Evolutionary conservation across 495 filamentous ascomycete species (phyloP), one percentile per base, ranked within the genome.

Genomic region (Ramalina intermedia): DNA sequence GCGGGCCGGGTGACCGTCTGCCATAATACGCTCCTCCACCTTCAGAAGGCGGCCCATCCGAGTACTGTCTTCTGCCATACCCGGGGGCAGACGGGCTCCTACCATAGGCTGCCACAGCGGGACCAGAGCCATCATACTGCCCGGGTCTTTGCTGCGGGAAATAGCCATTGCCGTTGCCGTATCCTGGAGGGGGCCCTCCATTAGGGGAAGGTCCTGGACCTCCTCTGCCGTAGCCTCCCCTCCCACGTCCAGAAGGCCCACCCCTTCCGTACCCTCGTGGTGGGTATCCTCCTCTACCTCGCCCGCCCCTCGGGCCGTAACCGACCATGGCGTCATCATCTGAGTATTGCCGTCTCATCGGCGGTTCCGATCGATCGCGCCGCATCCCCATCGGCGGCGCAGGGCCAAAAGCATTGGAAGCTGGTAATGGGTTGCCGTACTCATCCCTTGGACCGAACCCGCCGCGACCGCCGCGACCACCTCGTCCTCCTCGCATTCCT

Each of bases 371-470:
- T 14, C 58, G 65, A 42, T 66, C 65, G 29, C 63, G 55, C 40
- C 66, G 63, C 55, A 66, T 64, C 46, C 62, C 61, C 16, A 20
- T 49, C 12, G 55, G 55, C 18, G 64, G 64, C 11, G 61, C 63
- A 44, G 66, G 55, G 0, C 66, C 65, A 46, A 68, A 67, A 8
- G 61, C 41, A 35, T 53, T 69, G 45, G 66, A 69, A 6, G 72
- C 63, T 14, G 72, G 71, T 35, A 82, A 60, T 9, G 76, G 70
- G 56, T 83, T 84, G 9, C 82, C 84, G 48, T 80, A 81, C 50
- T 84, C 78, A 56, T 93, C 85, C 45, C 74, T 72, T 7, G 64
- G 73, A 54, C 44, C 65, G 62, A 55, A 62, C 49, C 50, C 53
- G 27, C 50, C 53, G 17, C 53, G 58, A 18, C 50, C 53, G 27